phyloP scores from a whole-genome alignment of 139 green algal genomes.

The Chlamydomonas applanata region DNA sequence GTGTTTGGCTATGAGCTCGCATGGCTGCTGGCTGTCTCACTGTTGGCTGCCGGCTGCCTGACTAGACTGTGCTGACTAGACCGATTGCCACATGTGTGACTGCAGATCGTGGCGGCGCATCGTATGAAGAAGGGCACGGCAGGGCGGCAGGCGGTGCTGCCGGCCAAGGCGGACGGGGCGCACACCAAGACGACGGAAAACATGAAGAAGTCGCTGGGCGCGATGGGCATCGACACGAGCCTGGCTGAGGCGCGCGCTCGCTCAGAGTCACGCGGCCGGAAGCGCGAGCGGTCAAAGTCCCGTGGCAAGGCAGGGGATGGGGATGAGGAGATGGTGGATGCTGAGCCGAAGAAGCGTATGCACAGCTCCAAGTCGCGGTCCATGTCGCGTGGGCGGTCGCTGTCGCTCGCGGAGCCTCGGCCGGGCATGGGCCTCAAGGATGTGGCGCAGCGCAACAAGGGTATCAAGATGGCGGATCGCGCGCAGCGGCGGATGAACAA shows the following conservation, averaged over 20 bases:
- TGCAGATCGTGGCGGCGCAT: slow-evolving; percentile 65
- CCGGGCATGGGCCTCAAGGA: slow-evolving; percentile 78
- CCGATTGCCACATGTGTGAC: too few relatives aligned
- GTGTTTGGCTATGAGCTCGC: too few relatives aligned
- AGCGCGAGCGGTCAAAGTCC: slow-evolving; percentile 54
- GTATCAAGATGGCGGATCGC: slow-evolving; percentile 85
- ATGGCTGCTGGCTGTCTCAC: too few relatives aligned
- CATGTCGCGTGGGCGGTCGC: slow-evolving; percentile 76
- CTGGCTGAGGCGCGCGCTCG: slow-evolving; percentile 67
- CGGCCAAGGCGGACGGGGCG: slow-evolving; percentile 45
- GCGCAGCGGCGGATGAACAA: slow-evolving; percentile 72
- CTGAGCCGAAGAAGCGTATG: slow-evolving; percentile 70
- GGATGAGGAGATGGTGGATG: slow-evolving; percentile 61
- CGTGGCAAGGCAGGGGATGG: slow-evolving; percentile 14
- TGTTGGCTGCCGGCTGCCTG: too few relatives aligned
- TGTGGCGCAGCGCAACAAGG: slow-evolving; percentile 77
- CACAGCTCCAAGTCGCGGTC: slow-evolving; percentile 83
- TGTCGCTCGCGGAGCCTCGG: slow-evolving; percentile 56
- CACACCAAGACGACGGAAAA: slow-evolving; percentile 21
- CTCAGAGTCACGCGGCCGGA: slow-evolving; percentile 62
- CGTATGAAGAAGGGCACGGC: slow-evolving; percentile 67
- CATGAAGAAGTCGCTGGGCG: slow-evolving; percentile 61
- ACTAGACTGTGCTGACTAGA: too few relatives aligned
- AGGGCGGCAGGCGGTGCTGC: slow-evolving; percentile 74
- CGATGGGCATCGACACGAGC: slow-evolving; percentile 84